phyloP scores from a whole-genome alignment of 768 basidiomycete genomes.

The Coprinopsis marcescibilis region DNA sequence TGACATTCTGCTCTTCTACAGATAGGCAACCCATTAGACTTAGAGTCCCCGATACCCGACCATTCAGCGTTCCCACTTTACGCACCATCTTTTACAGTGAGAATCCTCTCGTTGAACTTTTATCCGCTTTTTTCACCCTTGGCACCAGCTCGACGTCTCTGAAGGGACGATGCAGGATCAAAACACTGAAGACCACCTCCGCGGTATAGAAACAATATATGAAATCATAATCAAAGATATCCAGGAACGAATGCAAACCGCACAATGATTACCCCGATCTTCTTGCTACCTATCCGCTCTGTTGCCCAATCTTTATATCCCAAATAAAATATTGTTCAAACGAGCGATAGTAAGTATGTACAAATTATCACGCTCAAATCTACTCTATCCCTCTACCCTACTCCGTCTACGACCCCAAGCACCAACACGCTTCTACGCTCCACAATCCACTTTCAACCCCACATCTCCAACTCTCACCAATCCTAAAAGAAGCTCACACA shows the following conservation, averaged over 20 bases:
- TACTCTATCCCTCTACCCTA: too few relatives aligned
- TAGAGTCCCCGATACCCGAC: constrained; percentile 70
- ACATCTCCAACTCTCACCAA: too few relatives aligned
- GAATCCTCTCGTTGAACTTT: constrained; percentile 10
- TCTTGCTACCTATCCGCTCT: too few relatives aligned
- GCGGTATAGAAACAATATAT: constrained; percentile 36
- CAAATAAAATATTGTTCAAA: too few relatives aligned
- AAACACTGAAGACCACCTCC: constrained; percentile 58
- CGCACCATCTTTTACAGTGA: constrained; percentile 67
- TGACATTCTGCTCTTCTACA: constrained; percentile 23
- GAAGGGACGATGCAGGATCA: constrained; percentile 69
- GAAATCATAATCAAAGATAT: constrained; percentile 21
- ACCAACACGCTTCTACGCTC: too few relatives aligned
- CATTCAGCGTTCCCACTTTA: constrained; percentile 69
- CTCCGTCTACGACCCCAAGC: too few relatives aligned
- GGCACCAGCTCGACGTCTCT: constrained; percentile 57
- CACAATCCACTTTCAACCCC: too few relatives aligned
- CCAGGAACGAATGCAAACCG: not conserved
- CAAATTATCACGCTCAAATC: too few relatives aligned
- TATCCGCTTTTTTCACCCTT: not conserved
- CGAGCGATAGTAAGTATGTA: too few relatives aligned
- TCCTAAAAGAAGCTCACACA: too few relatives aligned
- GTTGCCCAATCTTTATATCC: too few relatives aligned
- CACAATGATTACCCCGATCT: too few relatives aligned
- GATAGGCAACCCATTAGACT: constrained; percentile 47